Evolutionary conservation across 1,284 basidiomycete species (phyloP).

Genomic region (Malassezia equina): DNA sequence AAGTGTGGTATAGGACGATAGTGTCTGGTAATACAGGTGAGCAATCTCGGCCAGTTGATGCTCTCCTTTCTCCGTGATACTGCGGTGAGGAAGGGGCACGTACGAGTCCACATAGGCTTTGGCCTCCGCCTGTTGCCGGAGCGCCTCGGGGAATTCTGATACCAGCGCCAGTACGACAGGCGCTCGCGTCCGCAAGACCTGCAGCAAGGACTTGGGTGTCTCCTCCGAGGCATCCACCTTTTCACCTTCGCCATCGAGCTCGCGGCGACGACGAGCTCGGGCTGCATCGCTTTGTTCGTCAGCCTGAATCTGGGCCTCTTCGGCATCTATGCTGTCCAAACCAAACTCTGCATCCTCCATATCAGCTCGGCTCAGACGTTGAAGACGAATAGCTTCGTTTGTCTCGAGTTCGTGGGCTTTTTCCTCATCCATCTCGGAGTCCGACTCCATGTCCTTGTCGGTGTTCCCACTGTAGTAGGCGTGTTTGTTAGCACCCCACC

Average conservation of each 20-base stretch:
- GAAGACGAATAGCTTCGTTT: slow-evolving; percentile 71
- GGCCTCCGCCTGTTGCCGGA: slow-evolving; percentile 51
- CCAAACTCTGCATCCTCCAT: slow-evolving; percentile 77
- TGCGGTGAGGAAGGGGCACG: background rate
- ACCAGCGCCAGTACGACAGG: slow-evolving; percentile 50
- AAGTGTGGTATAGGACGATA: slow-evolving; percentile 77
- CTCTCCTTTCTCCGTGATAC: slow-evolving; percentile 6
- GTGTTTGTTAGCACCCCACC: slow-evolving; percentile 43
- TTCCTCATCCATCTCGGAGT: slow-evolving; percentile 49
- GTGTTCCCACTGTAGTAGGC: slow-evolving; percentile 45
- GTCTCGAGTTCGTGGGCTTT: slow-evolving; percentile 60
- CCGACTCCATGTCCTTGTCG: slow-evolving; percentile 37
- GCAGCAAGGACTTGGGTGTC: background rate
- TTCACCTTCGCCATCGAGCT: slow-evolving; percentile 22
- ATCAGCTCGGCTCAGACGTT: slow-evolving; percentile 62
- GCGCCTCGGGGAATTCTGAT: slow-evolving; percentile 52
- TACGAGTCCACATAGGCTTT: background rate
- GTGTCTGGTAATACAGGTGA: slow-evolving; percentile 53
- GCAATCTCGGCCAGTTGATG: slow-evolving; percentile 8
- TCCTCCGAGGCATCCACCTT: background rate
- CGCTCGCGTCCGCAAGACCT: background rate
- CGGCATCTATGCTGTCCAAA: slow-evolving; percentile 56
- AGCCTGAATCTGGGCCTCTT: slow-evolving; percentile 22
- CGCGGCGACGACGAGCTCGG: slow-evolving; percentile 25
- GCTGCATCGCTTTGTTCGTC: slow-evolving; percentile 28